These are phyloP conservation scores for Boeremia exigua DNA, from an alignment of 2,329 filamentous ascomycete species.

Conservation along the genomic window DNA sequence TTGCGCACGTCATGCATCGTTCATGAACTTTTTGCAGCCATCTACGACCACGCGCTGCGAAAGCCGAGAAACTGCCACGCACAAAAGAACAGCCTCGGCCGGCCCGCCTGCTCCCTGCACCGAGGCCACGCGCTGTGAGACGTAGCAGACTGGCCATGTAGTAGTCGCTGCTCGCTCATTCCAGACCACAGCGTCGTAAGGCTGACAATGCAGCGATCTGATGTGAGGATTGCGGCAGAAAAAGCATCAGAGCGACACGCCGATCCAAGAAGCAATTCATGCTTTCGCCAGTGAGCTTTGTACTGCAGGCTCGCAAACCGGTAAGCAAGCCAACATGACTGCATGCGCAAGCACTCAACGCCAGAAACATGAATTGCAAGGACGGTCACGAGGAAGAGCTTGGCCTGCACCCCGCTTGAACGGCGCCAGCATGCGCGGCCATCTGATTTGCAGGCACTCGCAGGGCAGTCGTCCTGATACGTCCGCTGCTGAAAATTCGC, in stretches of 20 bases:
- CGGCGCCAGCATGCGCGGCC: constrained; percentile 12
- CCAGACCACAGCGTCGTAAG: constrained; percentile 12
- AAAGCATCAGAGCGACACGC: background rate
- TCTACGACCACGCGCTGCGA: background rate
- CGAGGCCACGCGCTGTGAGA: constrained; percentile 27
- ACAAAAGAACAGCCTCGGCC: constrained; percentile 24
- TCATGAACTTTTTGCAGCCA: constrained; percentile 16
- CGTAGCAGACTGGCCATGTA: constrained; percentile 24
- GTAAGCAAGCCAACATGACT: background rate
- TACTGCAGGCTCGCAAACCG: background rate
- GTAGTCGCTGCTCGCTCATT: constrained; percentile 19
- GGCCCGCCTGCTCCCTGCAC: constrained; percentile 15
- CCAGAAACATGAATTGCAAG: background rate
- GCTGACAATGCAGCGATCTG: constrained; percentile 23
- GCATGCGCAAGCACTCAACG: constrained; percentile 5
- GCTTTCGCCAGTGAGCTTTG: constrained; percentile 1
- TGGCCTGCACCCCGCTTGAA: constrained; percentile 15
- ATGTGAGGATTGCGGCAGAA: constrained; percentile 9
- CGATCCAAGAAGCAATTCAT: background rate
- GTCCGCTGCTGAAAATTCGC: constrained; percentile 17
- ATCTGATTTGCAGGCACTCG: constrained; percentile 9
- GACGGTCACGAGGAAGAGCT: constrained; percentile 9
- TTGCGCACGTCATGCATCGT: background rate
- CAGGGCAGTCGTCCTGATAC: constrained; percentile 10
- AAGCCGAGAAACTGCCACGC: constrained; percentile 8